Base-by-base conservation (phyloP, 139 green algal species). In the Diplosphaera chodatii region DNA sequence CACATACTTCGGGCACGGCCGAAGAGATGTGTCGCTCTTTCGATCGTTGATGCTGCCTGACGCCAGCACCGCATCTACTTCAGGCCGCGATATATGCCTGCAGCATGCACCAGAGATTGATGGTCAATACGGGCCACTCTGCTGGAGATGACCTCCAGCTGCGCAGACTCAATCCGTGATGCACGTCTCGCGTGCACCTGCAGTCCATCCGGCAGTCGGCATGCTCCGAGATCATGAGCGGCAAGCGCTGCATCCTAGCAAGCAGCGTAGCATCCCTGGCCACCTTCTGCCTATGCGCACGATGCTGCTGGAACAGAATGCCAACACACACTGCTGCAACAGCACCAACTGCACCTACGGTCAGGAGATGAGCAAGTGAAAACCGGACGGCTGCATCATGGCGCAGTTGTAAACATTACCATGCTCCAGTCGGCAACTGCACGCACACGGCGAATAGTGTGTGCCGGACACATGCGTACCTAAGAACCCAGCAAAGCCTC, bases 121-220 rank as follows among this genome's bases (percentile, higher is more conserved):
- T n/a, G n/a, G n/a, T n/a, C n/a, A n/a, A n/a, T n/a, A n/a, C n/a
- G n/a, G n/a, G n/a, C n/a, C n/a, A n/a, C n/a, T n/a, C n/a, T n/a
- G n/a, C n/a, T n/a, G n/a, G n/a, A n/a, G n/a, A n/a, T n/a, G n/a
- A n/a, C n/a, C n/a, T n/a, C n/a, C n/a, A n/a, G n/a, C n/a, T n/a
- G n/a, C n/a, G n/a, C n/a, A n/a, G n/a, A n/a, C n/a, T n/a, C n/a
- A n/a, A n/a, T n/a, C n/a, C n/a, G n/a, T n/a, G n/a, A n/a, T n/a
- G n/a, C n/a, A n/a, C n/a, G n/a, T n/a, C n/a, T n/a, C n/a, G n/a
- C n/a, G n/a, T 29, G 55, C 27, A 32, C 1, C 71, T 32, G 73
- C 81, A 86, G 30, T 86, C 81, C 79, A 86, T 86, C 40, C 81
- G 68, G 70, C 81, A 86, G 13, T 69, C 63, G 1, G 75, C 81